phyloP scores from a whole-genome alignment of 176 grass and related monocot genomes.

The Hyparrhenia diplandra region DNA sequence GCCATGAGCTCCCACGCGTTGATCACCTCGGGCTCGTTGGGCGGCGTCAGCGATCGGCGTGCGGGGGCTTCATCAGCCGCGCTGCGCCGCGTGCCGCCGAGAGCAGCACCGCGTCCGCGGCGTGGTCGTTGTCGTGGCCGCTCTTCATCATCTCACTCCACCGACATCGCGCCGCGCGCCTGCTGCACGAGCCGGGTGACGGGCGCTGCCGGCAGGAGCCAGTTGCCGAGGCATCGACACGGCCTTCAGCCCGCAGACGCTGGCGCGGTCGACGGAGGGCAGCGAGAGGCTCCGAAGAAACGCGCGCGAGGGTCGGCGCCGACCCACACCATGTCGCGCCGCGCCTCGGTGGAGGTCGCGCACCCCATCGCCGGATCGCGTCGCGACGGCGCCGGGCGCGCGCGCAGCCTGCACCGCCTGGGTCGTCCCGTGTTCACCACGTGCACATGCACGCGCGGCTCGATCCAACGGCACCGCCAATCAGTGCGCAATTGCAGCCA shows the following conservation, averaged over 20 bases:
- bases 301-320: not conserved
- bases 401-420: not conserved
- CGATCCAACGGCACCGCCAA: not conserved
- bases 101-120: not conserved
- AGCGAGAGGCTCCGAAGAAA: constrained; percentile 40
- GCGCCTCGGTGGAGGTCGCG: constrained; percentile 38
- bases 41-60: constrained; percentile 50
- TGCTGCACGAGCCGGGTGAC: not conserved
- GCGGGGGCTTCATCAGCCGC: not conserved
- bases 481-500: not conserved
- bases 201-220: constrained; percentile 12
- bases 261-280: constrained; percentile 35
- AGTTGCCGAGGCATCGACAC: constrained; percentile 40
- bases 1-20: constrained; percentile 67
- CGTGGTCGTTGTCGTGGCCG: not conserved
- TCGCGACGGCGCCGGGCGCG: not conserved
- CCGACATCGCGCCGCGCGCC: not conserved
- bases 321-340: constrained; percentile 24
- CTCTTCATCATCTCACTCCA: constrained; percentile 41
- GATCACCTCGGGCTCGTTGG: constrained; percentile 61
- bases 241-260: constrained; percentile 20
- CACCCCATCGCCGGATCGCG: constrained; percentile 45
- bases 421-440: not conserved
- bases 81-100: not conserved
- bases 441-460: not conserved